Base-by-base conservation (phyloP, 73 alveolate genomes). In the Symbiodinium natans region DNA sequence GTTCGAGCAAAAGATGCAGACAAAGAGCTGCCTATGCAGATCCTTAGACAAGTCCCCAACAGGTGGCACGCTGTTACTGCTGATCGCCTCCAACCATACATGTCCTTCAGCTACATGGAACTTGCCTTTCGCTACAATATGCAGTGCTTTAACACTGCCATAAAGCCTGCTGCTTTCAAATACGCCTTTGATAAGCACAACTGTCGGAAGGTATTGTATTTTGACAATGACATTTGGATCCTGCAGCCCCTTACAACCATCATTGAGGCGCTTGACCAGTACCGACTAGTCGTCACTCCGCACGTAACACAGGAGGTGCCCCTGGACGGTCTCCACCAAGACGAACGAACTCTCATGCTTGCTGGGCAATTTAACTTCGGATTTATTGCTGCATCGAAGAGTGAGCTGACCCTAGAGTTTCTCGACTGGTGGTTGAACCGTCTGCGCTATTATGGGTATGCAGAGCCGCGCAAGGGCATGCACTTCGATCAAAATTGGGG, bases 161-260 rank as follows among this genome's bases (percentile, higher is more conserved):
- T 68, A 25, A 68, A 68, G 38, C 82, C 82, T 68, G 40, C 82
- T n/a, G 82, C 82, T 34, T 68, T 68, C 82, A 68, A 68, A n/a
- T 27, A 68, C 23, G 17, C 23, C 25, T 68, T 68, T 68, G 38
- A 68, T 68, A 34, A 17, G 82, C 38, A 29, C 17, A n/a, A 34
- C 38, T 25, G 40, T 68, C 40, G 82, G 31, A 68, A 68, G 82
- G 82, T 68, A 17, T 27, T 68, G 36, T 68, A 29, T 27, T 27
- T 68, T 15, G 82, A 68, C 82, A 68, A 68, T 34, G 82, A 68
- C 31, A 68, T 68, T 68, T 68, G 82, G 82, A 17, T 68, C 38
- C 8, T 68, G 82, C 82, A 68, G 38, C 82, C 82, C 3, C 40
- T 68, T 25, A 68, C 82, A 68, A 34, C 82, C 38, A 27, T 68